phyloP scores from a whole-genome alignment of 768 basidiomycete genomes.

The Termitomyces sp. region DNA sequence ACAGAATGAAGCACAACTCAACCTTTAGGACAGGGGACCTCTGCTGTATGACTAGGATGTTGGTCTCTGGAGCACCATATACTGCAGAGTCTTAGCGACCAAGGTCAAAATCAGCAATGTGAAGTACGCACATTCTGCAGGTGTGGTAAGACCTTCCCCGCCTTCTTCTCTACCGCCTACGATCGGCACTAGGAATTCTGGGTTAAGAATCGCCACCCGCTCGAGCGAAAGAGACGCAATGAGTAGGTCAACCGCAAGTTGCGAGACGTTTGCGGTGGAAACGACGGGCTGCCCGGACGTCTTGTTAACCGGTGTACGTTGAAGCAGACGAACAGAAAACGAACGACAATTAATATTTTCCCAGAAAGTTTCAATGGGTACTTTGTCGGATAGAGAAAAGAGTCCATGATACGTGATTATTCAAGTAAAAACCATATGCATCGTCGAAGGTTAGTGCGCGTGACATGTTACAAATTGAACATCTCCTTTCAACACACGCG shows the following conservation, averaged over 20 bases:
- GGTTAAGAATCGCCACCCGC: conserved; percentile 59
- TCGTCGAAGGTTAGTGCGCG: not conserved
- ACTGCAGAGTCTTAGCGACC: conserved; percentile 34
- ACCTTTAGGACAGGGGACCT: conserved; percentile 78
- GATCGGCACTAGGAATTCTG: conserved; percentile 61
- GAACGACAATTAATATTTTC: conserved; percentile 40
- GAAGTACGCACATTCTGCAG: conserved; percentile 62
- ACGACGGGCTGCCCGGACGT: conserved; percentile 51
- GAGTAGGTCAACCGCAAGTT: conserved; percentile 70
- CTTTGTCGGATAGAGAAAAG: conserved; percentile 20
- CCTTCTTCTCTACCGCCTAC: conserved; percentile 66
- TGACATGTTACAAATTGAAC: not conserved
- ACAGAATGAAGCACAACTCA: conserved; percentile 7
- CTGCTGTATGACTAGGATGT: conserved; percentile 68
- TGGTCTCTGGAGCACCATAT: conserved; percentile 45
- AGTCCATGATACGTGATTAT: not conserved
- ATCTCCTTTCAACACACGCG: not conserved
- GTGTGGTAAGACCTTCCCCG: conserved; percentile 57
- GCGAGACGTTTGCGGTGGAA: conserved; percentile 77
- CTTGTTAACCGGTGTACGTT: conserved; percentile 6
- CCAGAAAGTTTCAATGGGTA: conserved; percentile 22
- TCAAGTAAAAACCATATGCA: not conserved
- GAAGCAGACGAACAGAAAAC: conserved; percentile 15
- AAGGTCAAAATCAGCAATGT: not conserved
- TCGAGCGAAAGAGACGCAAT: conserved; percentile 58